These are phyloP conservation scores for Boechera stricta DNA, from an alignment of 345 rosid species.

Conservation along the genomic window DNA sequence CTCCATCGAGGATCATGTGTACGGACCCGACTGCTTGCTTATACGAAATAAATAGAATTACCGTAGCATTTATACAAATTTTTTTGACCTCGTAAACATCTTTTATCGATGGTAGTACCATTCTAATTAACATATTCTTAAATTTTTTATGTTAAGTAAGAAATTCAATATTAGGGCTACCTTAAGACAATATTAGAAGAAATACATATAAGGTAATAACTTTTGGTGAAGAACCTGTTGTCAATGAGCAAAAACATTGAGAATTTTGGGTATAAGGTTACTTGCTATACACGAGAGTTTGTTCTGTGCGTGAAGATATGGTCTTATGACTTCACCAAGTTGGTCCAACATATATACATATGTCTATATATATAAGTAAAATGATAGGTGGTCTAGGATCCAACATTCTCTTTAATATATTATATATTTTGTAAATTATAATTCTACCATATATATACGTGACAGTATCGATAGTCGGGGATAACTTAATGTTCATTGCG, in stretches of 20 bases:
- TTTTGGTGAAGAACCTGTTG: constrained; percentile 38
- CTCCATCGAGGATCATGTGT: constrained; percentile 25
- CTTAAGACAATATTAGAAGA: neutral
- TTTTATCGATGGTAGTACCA: neutral
- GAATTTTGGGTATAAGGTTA: constrained; percentile 27
- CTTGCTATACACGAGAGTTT: constrained; percentile 46
- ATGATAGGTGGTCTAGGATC: constrained; percentile 13
- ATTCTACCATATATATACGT: constrained; percentile 7
- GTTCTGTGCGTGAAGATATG: constrained; percentile 45
- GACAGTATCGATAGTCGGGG: constrained; percentile 2
- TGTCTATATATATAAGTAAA: neutral
- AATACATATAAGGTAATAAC: neutral
- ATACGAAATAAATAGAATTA: neutral
- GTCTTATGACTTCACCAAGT: constrained; percentile 30
- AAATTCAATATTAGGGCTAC: neutral
- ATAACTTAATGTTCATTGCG: constrained; percentile 8
- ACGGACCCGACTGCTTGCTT: neutral
- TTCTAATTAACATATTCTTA: neutral
- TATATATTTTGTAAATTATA: neutral
- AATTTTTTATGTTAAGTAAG: neutral
- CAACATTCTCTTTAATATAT: constrained; percentile 2
- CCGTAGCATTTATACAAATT: neutral
- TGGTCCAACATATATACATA: constrained; percentile 26
- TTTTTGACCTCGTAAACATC: neutral
- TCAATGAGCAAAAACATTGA: constrained; percentile 18